A percentile compares a stretch with the other conserved stretches of the same genome.
phyloP scores from a whole-genome alignment of 331 rosid species.

The Ulmus americana region DNA sequence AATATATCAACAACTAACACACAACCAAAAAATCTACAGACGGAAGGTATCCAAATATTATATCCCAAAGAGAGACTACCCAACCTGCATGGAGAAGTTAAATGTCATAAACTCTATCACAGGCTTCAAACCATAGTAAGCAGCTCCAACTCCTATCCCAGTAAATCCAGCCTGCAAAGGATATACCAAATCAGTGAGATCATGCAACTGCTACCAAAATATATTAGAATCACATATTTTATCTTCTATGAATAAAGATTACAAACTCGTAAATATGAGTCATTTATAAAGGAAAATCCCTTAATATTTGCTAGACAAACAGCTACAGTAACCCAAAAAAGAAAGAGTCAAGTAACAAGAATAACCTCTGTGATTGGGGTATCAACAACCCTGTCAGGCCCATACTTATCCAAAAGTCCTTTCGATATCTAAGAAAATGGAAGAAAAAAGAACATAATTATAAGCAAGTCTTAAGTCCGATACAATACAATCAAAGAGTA shows the following conservation, averaged over 20 bases:
- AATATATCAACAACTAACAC: neutral
- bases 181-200: constrained; percentile 22
- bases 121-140: constrained; percentile 88
- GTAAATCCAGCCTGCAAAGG: constrained; percentile 90
- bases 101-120: constrained; percentile 95
- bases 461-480: neutral
- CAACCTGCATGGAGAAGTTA: constrained; percentile 99
- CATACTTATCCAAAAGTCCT: constrained; percentile 90
- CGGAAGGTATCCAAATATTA: neutral
- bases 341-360: constrained; percentile 22
- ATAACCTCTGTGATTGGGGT: constrained; percentile 96
- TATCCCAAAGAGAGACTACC: constrained; percentile 6
- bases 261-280: neutral
- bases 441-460: constrained; percentile 2
- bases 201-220: constrained; percentile 18
- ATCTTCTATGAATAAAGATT: neutral
- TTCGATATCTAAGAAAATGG: constrained; percentile 55
- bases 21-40: neutral
- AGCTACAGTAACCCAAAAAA: neutral
- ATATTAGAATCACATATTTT: neutral
- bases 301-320: constrained; percentile 2
- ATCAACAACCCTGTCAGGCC: constrained; percentile 95
- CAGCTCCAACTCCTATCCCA: constrained; percentile 99
- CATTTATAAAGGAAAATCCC: neutral
- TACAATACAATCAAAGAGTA: neutral